These are phyloP conservation scores for Alternaria brassicae DNA, from an alignment of 2,329 filamentous ascomycete genomes.

Conservation along the genomic window DNA sequence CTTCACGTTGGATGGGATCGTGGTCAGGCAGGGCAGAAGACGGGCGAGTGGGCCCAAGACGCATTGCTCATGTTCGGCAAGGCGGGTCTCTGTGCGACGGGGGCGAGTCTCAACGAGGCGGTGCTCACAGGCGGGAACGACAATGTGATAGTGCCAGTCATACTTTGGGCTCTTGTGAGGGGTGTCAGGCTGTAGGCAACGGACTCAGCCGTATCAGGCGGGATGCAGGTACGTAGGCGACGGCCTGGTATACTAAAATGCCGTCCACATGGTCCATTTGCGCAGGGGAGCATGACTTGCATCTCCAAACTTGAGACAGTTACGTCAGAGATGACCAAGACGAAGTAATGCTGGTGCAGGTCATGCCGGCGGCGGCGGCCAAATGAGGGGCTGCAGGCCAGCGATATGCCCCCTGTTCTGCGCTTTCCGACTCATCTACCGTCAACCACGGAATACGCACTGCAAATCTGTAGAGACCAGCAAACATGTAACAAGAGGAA, in stretches of 20 bases:
- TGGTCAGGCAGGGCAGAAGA: slow-evolving; percentile 7
- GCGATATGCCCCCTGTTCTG: neutral
- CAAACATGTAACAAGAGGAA: neutral
- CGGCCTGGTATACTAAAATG: neutral
- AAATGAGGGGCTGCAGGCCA: neutral
- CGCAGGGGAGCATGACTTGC: slow-evolving; percentile 2
- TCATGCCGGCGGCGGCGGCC: neutral
- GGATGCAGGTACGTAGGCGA: slow-evolving; percentile 14
- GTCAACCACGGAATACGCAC: neutral
- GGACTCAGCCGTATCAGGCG: slow-evolving; percentile 7
- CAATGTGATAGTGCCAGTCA: slow-evolving; percentile 94
- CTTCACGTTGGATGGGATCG: slow-evolving; percentile 74
- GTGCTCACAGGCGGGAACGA: slow-evolving; percentile 97
- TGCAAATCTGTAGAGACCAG: neutral
- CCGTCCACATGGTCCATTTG: slow-evolving; percentile 1
- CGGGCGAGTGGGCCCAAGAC: slow-evolving; percentile 54
- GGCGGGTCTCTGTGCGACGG: slow-evolving; percentile 71
- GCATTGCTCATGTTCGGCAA: slow-evolving; percentile 58
- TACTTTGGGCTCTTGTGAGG: slow-evolving; percentile 90
- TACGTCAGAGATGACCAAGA: neutral
- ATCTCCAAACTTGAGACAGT: neutral
- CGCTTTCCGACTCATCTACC: neutral
- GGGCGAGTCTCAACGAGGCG: slow-evolving; percentile 91
- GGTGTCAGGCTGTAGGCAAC: slow-evolving; percentile 62
- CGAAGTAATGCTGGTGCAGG: neutral